These are phyloP conservation scores for Streptanthus diversifolius DNA, from an alignment of 345 rosid genomes.

Conservation along the genomic window DNA sequence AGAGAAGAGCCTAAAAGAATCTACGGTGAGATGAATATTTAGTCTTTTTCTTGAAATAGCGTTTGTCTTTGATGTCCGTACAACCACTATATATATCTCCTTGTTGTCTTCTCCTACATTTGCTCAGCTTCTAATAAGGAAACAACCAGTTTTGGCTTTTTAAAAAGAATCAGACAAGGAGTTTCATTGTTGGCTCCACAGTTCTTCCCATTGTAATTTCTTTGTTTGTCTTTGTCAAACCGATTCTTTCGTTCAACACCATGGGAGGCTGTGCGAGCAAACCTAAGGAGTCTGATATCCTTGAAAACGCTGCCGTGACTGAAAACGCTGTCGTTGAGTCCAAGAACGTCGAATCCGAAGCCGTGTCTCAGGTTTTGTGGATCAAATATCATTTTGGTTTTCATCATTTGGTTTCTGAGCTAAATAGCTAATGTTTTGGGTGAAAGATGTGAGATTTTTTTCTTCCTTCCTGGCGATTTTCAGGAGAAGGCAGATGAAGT, in stretches of 20 bases:
- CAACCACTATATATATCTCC: constrained; percentile 20
- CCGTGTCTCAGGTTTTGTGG: constrained; percentile 20
- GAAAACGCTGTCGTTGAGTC: constrained; percentile 27
- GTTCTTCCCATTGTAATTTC: constrained; percentile 29
- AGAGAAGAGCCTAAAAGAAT: constrained; percentile 29
- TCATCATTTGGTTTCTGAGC: background rate
- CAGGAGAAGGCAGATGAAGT: constrained; percentile 35
- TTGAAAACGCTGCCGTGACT: constrained; percentile 16
- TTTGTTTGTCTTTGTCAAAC: constrained; percentile 1
- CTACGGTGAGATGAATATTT: constrained; percentile 26
- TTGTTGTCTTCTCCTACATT: constrained; percentile 16
- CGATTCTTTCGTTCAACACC: constrained; percentile 4
- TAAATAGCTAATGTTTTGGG: background rate
- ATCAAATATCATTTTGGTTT: background rate
- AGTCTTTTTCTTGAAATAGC: constrained; percentile 32
- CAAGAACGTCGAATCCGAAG: constrained; percentile 29
- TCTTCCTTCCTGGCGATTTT: background rate
- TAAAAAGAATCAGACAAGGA: constrained; percentile 21
- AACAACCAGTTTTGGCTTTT: constrained; percentile 14
- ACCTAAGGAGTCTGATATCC: constrained; percentile 38
- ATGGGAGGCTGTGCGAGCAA: constrained; percentile 45
- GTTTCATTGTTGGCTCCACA: constrained; percentile 35
- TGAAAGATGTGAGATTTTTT: background rate
- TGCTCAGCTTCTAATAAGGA: constrained; percentile 29
- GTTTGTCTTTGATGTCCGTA: background rate